Conservation (phyloP, 768 basidiomycete genomes). For the Xerocomellus amylosporus region DNA sequence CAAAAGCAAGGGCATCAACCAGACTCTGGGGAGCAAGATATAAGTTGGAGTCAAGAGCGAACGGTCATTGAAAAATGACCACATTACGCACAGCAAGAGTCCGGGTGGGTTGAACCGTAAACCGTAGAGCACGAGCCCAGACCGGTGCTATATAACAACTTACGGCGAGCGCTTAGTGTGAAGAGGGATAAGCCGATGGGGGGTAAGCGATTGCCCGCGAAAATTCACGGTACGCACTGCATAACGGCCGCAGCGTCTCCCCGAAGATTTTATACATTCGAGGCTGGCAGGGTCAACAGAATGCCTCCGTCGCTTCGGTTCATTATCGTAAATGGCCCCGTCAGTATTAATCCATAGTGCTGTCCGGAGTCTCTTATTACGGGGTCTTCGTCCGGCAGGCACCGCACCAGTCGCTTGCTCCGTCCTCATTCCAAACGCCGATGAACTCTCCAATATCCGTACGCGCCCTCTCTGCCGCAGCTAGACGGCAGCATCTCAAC, state of each 20-base stretch:
- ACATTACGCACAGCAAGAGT: conserved; percentile 21
- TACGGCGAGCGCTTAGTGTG: conserved; percentile 5
- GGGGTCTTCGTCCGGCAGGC: conserved; percentile 21
- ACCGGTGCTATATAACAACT: conserved; percentile 17
- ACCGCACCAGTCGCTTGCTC: neutral
- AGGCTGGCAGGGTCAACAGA: conserved; percentile 20
- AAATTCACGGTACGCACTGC: conserved; percentile 19
- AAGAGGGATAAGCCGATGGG: conserved; percentile 4
- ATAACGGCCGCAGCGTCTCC: conserved; percentile 18
- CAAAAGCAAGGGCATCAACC: conserved; percentile 25
- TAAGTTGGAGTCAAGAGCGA: conserved; percentile 5
- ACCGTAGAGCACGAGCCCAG: neutral
- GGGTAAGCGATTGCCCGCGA: conserved; percentile 22
- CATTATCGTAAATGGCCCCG: conserved; percentile 4
- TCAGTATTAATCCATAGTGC: neutral
- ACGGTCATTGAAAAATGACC: conserved; percentile 16
- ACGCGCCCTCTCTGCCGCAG: conserved; percentile 9
- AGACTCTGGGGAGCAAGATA: conserved; percentile 14
- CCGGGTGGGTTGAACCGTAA: conserved; percentile 12
- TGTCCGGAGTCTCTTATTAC: conserved; percentile 23
- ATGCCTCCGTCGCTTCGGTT: conserved; percentile 16
- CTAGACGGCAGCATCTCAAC: conserved; percentile 1
- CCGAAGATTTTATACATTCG: conserved; percentile 16
- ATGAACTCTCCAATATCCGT: conserved; percentile 11
- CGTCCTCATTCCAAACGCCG: conserved; percentile 12